Conservation (phyloP, 2,329 filamentous ascomycete genomes). For the Macrophomina tecta region DNA sequence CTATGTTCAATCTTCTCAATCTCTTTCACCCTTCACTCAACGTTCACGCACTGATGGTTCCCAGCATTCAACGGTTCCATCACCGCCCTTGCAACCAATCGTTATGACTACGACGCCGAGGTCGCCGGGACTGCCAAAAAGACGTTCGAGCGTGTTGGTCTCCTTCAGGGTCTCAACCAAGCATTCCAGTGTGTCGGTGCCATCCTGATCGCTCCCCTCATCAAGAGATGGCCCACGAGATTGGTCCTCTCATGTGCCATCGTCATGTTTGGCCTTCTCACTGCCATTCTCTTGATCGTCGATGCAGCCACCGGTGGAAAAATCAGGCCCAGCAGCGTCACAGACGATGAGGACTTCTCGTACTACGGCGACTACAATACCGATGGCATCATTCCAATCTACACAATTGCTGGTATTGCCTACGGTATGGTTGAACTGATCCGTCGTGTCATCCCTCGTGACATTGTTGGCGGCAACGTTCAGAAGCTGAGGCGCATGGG, state of each 20-base stretch:
- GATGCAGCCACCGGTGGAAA: constrained; percentile 57
- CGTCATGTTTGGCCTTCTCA: constrained; percentile 55
- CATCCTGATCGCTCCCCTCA: constrained; percentile 58
- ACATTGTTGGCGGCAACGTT: constrained; percentile 59
- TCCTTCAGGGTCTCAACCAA: constrained; percentile 58
- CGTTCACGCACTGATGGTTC: constrained; percentile 44
- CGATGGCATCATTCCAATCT: constrained; percentile 58
- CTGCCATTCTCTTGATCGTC: constrained; percentile 55
- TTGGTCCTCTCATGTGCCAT: constrained; percentile 54
- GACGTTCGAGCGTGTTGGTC: constrained; percentile 55
- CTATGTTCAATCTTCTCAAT: neutral
- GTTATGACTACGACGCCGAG: constrained; percentile 55
- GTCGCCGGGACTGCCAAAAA: constrained; percentile 40
- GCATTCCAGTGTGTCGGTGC: constrained; percentile 59
- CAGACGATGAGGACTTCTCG: constrained; percentile 43
- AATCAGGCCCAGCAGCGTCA: constrained; percentile 43
- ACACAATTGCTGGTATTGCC: constrained; percentile 49
- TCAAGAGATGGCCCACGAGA: constrained; percentile 56
- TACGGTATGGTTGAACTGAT: constrained; percentile 60
- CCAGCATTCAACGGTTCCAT: constrained; percentile 60
- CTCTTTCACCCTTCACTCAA: neutral
- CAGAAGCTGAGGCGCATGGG: constrained; percentile 57
- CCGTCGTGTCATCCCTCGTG: constrained; percentile 57
- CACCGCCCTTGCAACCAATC: constrained; percentile 56
- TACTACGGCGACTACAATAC: constrained; percentile 56